Base-by-base conservation (phyloP, 345 rosid species). In the Schrenkiella parvula region DNA sequence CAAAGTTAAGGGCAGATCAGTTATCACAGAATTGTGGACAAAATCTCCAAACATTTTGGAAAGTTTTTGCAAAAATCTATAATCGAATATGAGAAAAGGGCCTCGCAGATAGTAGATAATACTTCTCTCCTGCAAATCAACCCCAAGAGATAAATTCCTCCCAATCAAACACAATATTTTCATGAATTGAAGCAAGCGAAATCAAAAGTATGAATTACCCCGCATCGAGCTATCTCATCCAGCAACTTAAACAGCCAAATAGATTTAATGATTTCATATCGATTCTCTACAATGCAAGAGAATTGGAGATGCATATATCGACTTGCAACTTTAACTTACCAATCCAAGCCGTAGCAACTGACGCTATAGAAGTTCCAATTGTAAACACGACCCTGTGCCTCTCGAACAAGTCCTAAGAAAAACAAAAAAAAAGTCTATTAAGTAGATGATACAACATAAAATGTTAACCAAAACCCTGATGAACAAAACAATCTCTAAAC, bases 341-440 rank as follows among this genome's bases (percentile, higher is more conserved):
- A 52, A 76, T 63, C 93, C 97, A 95, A 59, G 97, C 97, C 13
- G 97, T 91, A 39, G 86, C 93, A 81, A 95, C 88, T 14, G 99
- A 91, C 17, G 97, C 99, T 12, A 87, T 21, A 70, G 99, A 95
- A 60, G 99, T 89, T 68, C 96, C 99, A 34, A 95, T 41, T 3
- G 99, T 88, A 70, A 95, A 89, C 21, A 95, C 91, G 66, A 89
- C 91, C 80, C 74, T 87, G 64, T 95, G 90, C 80, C 86, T 88
- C 82, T 95, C 99, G 72, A 95, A 89, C 57, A 80, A 82, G 37
- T 89, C 99, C 99, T 95, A 44, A 12, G 44, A 66, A 17, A 38
- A 44, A 18, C 34, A 70, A 22, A 52, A 28, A 3, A 70, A 28
- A 55, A 32, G 0, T 18, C 46, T 53, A 37, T 25, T 31, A 34